Evolutionary conservation across 2,329 filamentous ascomycete species (phyloP), one percentile per base, ranked within the genome.

Genomic region (Aspergillus arachidicola): DNA sequence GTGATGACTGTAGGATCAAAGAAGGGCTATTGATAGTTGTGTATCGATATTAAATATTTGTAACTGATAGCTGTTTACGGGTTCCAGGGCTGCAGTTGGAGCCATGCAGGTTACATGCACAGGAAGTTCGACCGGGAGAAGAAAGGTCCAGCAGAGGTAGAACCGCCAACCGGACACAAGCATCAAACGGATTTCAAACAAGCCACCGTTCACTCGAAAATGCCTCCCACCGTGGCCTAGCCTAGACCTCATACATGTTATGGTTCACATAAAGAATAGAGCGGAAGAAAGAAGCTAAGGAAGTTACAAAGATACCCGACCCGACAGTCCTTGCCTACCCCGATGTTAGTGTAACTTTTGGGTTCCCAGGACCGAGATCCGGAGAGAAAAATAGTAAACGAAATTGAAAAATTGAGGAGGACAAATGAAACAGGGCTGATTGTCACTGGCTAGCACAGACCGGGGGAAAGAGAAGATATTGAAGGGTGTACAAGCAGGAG

Each of bases 341-440:
- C 60, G 65, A 41, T 66, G 61, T 59, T 64, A 60, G 61, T 63
- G 62, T 63, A 59, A 55, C 43, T 57, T 55, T 63, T 51, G 19
- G 19, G 19, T 51, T 21, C 19, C 48, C 28, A 32, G 28, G 48
- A 34, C 9, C 12, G 28, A 30, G 28, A 51, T 32, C 28, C 48
- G 34, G 5, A 6, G 16, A 16, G 16, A 16, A 16, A 34, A 34
- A 36, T 4, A 36, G 11, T 3, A 34, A 34, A 34, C 1, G 32
- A 34, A 12, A 3, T 3, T 7, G 6, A 51, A 51, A 9, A 12
- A 34, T 7, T 28, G 26, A 28, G 26, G 26, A 6, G 26, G 26
- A 6, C 1, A 28, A 6, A 28, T 28, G 26, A 28, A 28, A 28
- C 26, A 28, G 26, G 6, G 26, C 26, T 28, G 6, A 28, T 28